Conservation (phyloP, 2,329 filamentous ascomycete species). For the Elsinoe perseae region DNA sequence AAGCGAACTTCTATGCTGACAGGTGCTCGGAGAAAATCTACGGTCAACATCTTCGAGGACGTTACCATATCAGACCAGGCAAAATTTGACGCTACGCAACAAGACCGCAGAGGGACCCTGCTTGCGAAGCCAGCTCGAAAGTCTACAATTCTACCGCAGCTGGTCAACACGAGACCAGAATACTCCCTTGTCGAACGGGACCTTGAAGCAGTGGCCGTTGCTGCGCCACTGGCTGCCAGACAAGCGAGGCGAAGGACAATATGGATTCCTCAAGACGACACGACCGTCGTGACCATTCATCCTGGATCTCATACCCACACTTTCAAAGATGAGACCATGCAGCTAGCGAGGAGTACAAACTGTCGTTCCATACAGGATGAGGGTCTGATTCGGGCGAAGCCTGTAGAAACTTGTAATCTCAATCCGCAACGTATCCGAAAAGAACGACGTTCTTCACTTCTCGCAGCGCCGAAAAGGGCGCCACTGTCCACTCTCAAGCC, state of each 20-base stretch:
- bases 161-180: neutral
- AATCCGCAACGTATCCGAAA: neutral
- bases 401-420: neutral
- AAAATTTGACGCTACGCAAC: slow-evolving; percentile 15
- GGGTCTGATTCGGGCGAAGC: neutral
- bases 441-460: slow-evolving; percentile 13
- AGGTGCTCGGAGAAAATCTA: slow-evolving; percentile 18
- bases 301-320: slow-evolving; percentile 35
- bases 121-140: slow-evolving; percentile 15
- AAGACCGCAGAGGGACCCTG: slow-evolving; percentile 15
- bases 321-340: slow-evolving; percentile 29
- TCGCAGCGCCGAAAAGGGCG: slow-evolving; percentile 26
- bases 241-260: slow-evolving; percentile 42
- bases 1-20: neutral
- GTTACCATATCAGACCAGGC: slow-evolving; percentile 15
- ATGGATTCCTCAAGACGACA: slow-evolving; percentile 45
- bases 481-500: slow-evolving; percentile 26
- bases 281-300: slow-evolving; percentile 45
- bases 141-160: neutral
- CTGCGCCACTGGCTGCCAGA: slow-evolving; percentile 25
- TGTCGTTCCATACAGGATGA: neutral
- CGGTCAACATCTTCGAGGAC: slow-evolving; percentile 29
- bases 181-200: too few species aligned
- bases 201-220: too few species aligned
- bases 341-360: slow-evolving; percentile 16